A percentile compares a stretch with the other conserved stretches of the same genome.
These are phyloP conservation scores for Adansonia gregorii DNA, from an alignment of 441 rosid genomes.

Conservation along the genomic window DNA sequence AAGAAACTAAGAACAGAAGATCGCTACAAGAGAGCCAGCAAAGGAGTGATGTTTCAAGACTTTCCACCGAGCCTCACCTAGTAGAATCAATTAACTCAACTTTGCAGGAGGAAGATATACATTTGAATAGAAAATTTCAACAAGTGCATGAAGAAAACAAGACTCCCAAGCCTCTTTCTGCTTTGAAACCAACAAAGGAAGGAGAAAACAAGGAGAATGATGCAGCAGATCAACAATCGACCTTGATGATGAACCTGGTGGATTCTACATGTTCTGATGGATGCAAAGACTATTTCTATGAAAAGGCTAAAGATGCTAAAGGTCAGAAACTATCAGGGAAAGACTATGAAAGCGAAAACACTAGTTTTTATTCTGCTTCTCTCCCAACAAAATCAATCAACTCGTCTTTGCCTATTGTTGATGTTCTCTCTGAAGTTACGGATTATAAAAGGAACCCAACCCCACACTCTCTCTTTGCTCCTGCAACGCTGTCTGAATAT, in stretches of 20 bases:
- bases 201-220: conserved; percentile 30
- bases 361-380: conserved; percentile 27
- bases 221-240: conserved; percentile 31
- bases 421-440: conserved; percentile 32
- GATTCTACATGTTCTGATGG: conserved; percentile 26
- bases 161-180: conserved; percentile 20
- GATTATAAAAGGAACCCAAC: conserved; percentile 45
- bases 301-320: conserved; percentile 33
- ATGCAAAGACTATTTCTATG: conserved; percentile 1
- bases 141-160: conserved; percentile 33
- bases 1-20: conserved; percentile 30
- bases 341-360: conserved; percentile 28
- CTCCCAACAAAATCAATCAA: conserved; percentile 39
- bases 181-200: conserved; percentile 31
- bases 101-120: conserved; percentile 27
- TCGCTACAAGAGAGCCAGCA: conserved; percentile 23
- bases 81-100: conserved; percentile 28
- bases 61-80: conserved; percentile 15
- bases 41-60: conserved; percentile 12
- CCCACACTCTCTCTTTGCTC: conserved; percentile 38
- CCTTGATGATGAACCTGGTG: conserved; percentile 15
- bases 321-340: conserved; percentile 31
- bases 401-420: conserved; percentile 38
- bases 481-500: conserved; percentile 34
- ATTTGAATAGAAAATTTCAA: conserved; percentile 30